phyloP scores from a whole-genome alignment of 2,329 filamentous ascomycete genomes.

The Amphichorda felina region DNA sequence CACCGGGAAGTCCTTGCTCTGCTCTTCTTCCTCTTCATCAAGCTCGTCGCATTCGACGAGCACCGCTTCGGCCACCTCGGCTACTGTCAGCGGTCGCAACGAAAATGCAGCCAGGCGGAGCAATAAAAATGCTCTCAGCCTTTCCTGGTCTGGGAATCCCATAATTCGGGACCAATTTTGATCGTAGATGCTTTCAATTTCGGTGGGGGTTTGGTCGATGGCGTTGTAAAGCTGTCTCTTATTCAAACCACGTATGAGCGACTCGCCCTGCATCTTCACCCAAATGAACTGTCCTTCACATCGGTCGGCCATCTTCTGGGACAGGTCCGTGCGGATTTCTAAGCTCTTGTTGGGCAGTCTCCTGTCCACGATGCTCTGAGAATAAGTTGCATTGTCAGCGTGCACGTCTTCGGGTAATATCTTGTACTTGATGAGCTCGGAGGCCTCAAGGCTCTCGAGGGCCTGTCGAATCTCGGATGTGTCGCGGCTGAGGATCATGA shows the following conservation, averaged over 20 bases:
- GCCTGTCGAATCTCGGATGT: slow-evolving; percentile 10
- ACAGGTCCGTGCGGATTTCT: slow-evolving; percentile 6
- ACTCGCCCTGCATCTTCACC: slow-evolving; percentile 15
- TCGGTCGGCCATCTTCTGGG: slow-evolving; percentile 11
- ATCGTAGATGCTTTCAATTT: slow-evolving; percentile 16
- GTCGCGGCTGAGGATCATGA: slow-evolving; percentile 14
- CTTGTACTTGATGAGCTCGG: slow-evolving; percentile 5
- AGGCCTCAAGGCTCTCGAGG: slow-evolving; percentile 1
- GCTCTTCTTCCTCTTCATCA: slow-evolving; percentile 2
- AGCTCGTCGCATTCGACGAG: slow-evolving; percentile 6
- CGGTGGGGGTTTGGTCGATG: slow-evolving; percentile 13
- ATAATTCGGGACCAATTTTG: slow-evolving; percentile 15
- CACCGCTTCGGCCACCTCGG: slow-evolving; percentile 11
- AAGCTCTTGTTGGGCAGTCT: slow-evolving; percentile 15
- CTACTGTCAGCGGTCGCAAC: slow-evolving; percentile 8
- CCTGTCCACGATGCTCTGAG: slow-evolving; percentile 12
- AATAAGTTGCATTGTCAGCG: slow-evolving; percentile 11
- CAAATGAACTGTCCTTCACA: slow-evolving; percentile 22
- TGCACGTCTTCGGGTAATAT: slow-evolving; percentile 12
- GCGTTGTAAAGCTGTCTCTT: slow-evolving; percentile 13
- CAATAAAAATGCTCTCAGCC: slow-evolving; percentile 12
- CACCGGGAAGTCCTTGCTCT: slow-evolving; percentile 6
- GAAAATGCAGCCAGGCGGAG: slow-evolving; percentile 17
- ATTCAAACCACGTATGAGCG: slow-evolving; percentile 12
- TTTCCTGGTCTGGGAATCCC: slow-evolving; percentile 4